Evolutionary conservation across 768 basidiomycete genomes (phyloP).

Genomic region (Exidia glandulosa): DNA sequence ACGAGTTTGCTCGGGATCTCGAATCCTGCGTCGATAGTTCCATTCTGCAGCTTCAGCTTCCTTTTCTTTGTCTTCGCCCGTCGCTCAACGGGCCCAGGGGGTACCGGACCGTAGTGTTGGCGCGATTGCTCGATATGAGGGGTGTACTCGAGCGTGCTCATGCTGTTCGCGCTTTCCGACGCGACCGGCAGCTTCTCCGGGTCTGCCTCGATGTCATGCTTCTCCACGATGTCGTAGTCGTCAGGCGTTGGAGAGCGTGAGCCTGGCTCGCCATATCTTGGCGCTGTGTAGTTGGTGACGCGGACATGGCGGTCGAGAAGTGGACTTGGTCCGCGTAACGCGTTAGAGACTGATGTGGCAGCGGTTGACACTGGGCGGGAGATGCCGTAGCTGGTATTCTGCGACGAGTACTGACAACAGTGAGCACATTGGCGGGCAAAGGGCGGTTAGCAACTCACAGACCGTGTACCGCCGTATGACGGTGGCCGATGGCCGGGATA

Average conservation of each 20-base stretch:
- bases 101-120: slow-evolving; percentile 82
- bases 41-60: slow-evolving; percentile 74
- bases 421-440: too few relatives aligned
- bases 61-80: slow-evolving; percentile 67
- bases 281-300: neutral
- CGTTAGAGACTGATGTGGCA: neutral
- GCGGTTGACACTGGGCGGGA: neutral
- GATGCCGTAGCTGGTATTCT: too few relatives aligned
- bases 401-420: too few relatives aligned
- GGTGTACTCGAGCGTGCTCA: neutral
- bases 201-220: neutral
- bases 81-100: slow-evolving; percentile 63
- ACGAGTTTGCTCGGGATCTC: slow-evolving; percentile 78
- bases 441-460: too few relatives aligned
- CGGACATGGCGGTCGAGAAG: neutral
- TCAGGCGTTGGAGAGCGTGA: slow-evolving; percentile 72
- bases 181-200: neutral
- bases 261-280: slow-evolving; percentile 39
- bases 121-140: slow-evolving; percentile 22
- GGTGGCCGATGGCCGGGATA: too few relatives aligned
- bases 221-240: slow-evolving; percentile 35
- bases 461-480: too few relatives aligned
- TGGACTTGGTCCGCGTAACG: neutral
- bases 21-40: slow-evolving; percentile 79
- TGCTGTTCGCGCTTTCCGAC: neutral